Base-by-base conservation (phyloP, 2,329 filamentous ascomycete genomes). In the Juglanconis sp. region DNA sequence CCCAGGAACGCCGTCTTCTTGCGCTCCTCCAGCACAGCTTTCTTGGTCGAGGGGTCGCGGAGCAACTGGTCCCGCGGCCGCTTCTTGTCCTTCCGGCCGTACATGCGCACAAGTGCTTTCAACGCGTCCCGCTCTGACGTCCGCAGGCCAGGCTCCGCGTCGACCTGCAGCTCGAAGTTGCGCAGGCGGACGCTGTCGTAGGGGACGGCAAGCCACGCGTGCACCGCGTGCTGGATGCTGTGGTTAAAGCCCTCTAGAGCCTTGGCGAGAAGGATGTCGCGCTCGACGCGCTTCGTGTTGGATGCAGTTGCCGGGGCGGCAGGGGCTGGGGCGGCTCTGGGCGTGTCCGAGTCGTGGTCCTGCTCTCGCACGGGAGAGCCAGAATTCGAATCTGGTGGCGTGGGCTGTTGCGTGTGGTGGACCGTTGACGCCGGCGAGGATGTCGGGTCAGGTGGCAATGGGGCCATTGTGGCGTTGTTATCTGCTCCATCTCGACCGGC, bases 1-100 rank as follows among this genome's bases (percentile, higher is more conserved):
- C 94, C 94, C 63, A 96, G 75, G 73, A 98, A 98, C 0, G 92
- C 92, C 32, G 85, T 89, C 71, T 83, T 84, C 74, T 94, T 96
- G 61, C 95, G 84, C 65, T 95, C 82, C 66, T 91, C 87, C 73
- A 98, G 77, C n/a, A 89, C 92, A 15, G 81, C 78, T 46, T 80
- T 81, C 46, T 86, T 88, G 6, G 88, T 82, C 8, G 78, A 75
- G 32, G 81, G 81, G 72, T 98, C 94, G 48, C 94, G 82, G 34
- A 98, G 77, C 60, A 98, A 75, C 68, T 89, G 89, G 73, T 99
- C 95, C n/a, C 93, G 82, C 0, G 94, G 87, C 63, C 93, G 77
- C 72, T 91, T 95, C 70, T 83, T 87, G 70, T 93, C 88, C 68
- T 87, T 89, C 53, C 76, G 79, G 5, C 82, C 85, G 65, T 76